Base-by-base conservation (phyloP, 768 basidiomycete species). In the Mycena rosella region DNA sequence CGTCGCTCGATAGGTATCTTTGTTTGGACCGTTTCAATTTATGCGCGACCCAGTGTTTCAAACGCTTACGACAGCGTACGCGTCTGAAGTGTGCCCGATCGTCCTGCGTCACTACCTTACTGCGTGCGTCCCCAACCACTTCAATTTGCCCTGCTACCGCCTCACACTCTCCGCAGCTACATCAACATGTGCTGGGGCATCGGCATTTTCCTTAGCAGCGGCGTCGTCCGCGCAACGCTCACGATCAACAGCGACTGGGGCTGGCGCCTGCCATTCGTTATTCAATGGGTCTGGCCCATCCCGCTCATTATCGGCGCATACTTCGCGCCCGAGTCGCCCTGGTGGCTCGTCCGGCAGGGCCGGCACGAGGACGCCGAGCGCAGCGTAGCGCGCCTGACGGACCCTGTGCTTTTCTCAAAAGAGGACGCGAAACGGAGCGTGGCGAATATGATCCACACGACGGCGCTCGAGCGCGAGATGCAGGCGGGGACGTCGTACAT, bases 141-240 rank as follows among this genome's bases (percentile, higher is more conserved):
- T 51, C 29, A 6, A 32, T 29, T 3, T 32, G 4, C 29, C 30
- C 10, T 20, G 22, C 40, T 42, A 42, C 7, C 18, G 14, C 40
- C 5, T 7, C 34, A 20, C 7, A 4, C n/a, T n/a, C n/a, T n/a
- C n/a, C 22, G 17, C 59, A 66, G 65, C 7, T 74, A 74, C 60
- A 68, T 74, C 55, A 74, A 74, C 66, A 67, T 74, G 60, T 74
- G 73, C 55, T 74, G 73, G 73, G 73, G 73, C 36, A 63, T 74
- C 32, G 73, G 73, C 52, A 69, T 69, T 26, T 40, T 71, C 45
- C 68, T 71, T 18, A 56, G 55, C 48, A 54, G 61, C 26, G 73
- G 73, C 32, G 73, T 74, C 45, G 73, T 74, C 0, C 69, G 64
- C 24, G 73, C 73, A 3, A 69, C 67, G 13, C 55, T 73, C 27